A percentile compares a stretch with the other conserved stretches of the same genome.
These are phyloP conservation scores for Sideroxylon spinosum DNA, from an alignment of 179 eudicot genomes.

Conservation along the genomic window DNA sequence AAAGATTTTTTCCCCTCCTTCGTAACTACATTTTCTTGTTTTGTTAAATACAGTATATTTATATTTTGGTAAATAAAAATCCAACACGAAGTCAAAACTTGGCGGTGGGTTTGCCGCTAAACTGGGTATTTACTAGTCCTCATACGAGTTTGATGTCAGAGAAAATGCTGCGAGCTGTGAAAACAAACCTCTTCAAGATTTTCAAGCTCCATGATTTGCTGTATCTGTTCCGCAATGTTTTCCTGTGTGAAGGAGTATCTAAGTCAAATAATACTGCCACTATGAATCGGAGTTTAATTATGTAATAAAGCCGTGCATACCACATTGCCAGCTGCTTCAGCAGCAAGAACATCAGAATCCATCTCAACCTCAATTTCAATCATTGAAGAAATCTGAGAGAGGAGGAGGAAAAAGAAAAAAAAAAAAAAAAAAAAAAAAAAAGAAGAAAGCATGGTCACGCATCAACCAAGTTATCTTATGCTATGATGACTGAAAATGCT, in stretches of 20 bases:
- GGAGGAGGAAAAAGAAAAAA: too few relatives aligned
- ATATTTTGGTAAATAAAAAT: too few relatives aligned
- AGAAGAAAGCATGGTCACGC: background rate
- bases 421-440: constrained; percentile 11
- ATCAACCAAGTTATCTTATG: constrained; percentile 3
- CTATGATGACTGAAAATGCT: background rate
- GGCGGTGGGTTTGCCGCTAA: background rate
- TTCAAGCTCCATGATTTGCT: constrained; percentile 90
- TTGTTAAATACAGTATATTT: too few relatives aligned
- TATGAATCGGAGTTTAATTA: background rate
- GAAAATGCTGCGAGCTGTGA: constrained; percentile 8
- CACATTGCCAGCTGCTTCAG: constrained; percentile 78
- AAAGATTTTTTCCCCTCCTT: background rate
- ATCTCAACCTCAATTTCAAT: constrained; percentile 97
- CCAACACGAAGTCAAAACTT: too few relatives aligned
- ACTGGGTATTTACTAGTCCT: background rate
- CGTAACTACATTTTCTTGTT: background rate
- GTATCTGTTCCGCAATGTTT: constrained; percentile 75
- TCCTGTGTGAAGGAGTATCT: constrained; percentile 45
- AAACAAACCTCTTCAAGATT: constrained; percentile 86
- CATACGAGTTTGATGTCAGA: background rate
- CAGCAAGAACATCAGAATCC: constrained; percentile 92
- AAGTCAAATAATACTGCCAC: background rate
- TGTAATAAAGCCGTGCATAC: constrained; percentile 33
- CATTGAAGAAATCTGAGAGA: constrained; percentile 96